phyloP scores from a whole-genome alignment of 2,329 filamentous ascomycete species.

The Trichoderma pleuroti region DNA sequence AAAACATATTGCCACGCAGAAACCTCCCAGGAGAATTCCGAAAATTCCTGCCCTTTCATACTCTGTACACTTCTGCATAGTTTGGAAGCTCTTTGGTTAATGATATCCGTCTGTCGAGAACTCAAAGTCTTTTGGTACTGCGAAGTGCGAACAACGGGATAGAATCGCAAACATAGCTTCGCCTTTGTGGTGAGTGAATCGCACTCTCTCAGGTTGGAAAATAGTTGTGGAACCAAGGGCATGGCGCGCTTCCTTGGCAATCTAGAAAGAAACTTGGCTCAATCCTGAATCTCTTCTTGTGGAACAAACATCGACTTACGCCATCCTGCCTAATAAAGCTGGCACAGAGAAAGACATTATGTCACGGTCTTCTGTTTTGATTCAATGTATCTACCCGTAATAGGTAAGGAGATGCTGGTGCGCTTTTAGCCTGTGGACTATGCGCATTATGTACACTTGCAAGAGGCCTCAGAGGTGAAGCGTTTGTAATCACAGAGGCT shows the following conservation, averaged over 20 bases:
- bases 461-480: not conserved
- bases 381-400: not conserved
- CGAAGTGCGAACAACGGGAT: not conserved
- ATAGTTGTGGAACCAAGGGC: not conserved
- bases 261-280: not conserved
- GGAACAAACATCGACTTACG: not conserved
- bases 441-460: not conserved
- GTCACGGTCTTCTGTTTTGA: not conserved
- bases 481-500: not conserved
- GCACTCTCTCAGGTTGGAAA: not conserved
- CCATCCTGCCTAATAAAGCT: not conserved
- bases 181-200: not conserved
- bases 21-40: not conserved
- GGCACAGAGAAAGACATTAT: not conserved
- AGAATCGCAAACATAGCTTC: not conserved
- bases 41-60: not conserved
- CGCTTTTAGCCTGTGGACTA: not conserved
- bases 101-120: not conserved
- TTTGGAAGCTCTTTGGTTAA: not conserved
- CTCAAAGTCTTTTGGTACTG: not conserved
- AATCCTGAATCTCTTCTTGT: not conserved
- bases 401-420: not conserved
- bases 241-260: not conserved
- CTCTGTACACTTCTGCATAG: not conserved
- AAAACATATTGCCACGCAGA: not conserved